phyloP scores from a whole-genome alignment of 768 basidiomycete species.

The Lentinula sp. region DNA sequence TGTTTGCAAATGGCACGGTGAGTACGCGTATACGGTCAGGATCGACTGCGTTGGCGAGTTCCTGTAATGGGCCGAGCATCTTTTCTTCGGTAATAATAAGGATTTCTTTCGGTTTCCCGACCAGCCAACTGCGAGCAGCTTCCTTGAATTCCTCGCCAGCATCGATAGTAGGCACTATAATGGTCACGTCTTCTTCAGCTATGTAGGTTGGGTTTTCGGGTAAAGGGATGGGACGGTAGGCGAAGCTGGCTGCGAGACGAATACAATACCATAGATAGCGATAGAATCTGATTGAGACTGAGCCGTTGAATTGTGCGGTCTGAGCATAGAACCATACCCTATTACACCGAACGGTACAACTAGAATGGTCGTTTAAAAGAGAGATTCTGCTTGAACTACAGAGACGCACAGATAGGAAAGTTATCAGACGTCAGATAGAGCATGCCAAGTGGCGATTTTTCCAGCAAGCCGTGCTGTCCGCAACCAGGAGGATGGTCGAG shows the following conservation, averaged over 20 bases:
- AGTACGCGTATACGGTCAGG: constrained; percentile 79
- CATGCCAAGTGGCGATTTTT: constrained; percentile 32
- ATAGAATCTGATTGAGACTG: constrained; percentile 58
- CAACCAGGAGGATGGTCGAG: no score
- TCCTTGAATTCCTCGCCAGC: constrained; percentile 95
- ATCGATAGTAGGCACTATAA: constrained; percentile 94
- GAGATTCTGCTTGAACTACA: not conserved
- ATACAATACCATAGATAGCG: constrained; percentile 93
- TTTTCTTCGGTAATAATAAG: constrained; percentile 76
- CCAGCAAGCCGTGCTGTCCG: no score
- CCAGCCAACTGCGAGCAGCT: constrained; percentile 88
- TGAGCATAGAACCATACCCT: constrained; percentile 42
- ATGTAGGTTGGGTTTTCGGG: constrained; percentile 89
- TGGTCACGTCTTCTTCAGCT: constrained; percentile 90
- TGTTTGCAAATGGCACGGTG: constrained; percentile 91
- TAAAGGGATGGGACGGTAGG: constrained; percentile 84
- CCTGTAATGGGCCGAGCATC: constrained; percentile 85
- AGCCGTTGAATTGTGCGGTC: not conserved
- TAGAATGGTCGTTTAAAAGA: constrained; percentile 18
- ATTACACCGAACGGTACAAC: constrained; percentile 89
- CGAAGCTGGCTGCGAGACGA: constrained; percentile 68
- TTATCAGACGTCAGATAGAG: constrained; percentile 87
- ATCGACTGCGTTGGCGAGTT: constrained; percentile 83
- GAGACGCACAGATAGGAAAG: constrained; percentile 80
- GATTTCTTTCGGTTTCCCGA: constrained; percentile 81